Evolutionary conservation across 2,329 filamentous ascomycete genomes (phyloP), one percentile per base, ranked within the genome.

Genomic region (Penicillium expansum): DNA sequence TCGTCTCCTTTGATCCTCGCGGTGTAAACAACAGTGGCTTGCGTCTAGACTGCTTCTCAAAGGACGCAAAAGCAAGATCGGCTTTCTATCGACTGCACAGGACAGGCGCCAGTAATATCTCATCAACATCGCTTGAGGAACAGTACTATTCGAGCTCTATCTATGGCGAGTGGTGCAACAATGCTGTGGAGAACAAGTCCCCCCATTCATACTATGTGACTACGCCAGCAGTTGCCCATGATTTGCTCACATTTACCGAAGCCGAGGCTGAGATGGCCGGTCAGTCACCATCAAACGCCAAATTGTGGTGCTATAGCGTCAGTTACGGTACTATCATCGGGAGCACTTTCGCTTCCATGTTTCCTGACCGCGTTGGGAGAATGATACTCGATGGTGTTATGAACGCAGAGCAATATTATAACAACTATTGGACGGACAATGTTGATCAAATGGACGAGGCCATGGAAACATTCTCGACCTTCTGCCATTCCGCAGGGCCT

Each of bases 391-490:
- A 80, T 50, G 75, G 75, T 14, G 72, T 77, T 10, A 61, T 74
- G 1, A 71, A 79, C 44, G 62, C 69, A 4, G 68, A 72, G 29
- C 82, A 85, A 61, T 77, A 80, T 39, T 82, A 83, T 49, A 67
- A 65, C 22, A 76, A 75, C 3, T 68, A 69, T 63, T 85, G 80
- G 81, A 79, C 76, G 55, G 71, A 75, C 29, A 74, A 78, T 50
- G 64, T 83, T 7, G 73, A 73, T n/a, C 80, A 86, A 62, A 79
- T 81, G 14, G 83, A 87, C 66, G 74, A 78, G 50, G 78, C 82
- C 6, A 77, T 85, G 62, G 69, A 76, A 1, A 77, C 72, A 18
- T 86, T 87, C 56, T 83, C 81, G 62, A 70, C 74, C 18, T 77
- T 79, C 39, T 88, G 85, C 64, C 77, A 80, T 63, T 70, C 75